Conservation (phyloP, 192 early-diverging fungal species). For the Physocladia obscura region DNA sequence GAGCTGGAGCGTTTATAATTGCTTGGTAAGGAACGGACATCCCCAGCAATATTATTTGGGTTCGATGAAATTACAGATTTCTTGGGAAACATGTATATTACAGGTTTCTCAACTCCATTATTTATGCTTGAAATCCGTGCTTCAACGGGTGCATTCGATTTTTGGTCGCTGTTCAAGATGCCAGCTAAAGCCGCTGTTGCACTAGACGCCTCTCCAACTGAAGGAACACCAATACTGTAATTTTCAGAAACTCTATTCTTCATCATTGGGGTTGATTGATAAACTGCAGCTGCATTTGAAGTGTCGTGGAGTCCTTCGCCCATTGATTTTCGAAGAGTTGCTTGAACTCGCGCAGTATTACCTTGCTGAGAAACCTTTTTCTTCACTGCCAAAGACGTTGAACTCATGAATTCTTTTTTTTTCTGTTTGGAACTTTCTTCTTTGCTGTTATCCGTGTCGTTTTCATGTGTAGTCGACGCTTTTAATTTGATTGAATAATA, state of each 20-base stretch:
- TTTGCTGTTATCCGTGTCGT: neutral
- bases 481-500: neutral
- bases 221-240: neutral
- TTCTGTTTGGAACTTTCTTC: neutral
- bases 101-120: constrained; percentile 36
- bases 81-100: constrained; percentile 45
- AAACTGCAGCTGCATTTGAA: neutral
- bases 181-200: neutral
- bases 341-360: constrained; percentile 4
- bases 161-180: neutral
- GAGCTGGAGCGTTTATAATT: too few relatives aligned
- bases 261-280: neutral
- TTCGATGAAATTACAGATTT: constrained; percentile 40
- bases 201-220: neutral
- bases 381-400: neutral
- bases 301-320: constrained; percentile 8
- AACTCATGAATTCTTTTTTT: too few relatives aligned
- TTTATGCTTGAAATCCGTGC: neutral
- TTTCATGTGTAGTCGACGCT: neutral
- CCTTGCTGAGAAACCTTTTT: constrained; percentile 24
- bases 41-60: constrained; percentile 8
- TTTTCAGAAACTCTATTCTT: neutral
- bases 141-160: neutral
- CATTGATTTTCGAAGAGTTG: constrained; percentile 17
- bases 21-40: too few relatives aligned